A percentile compares a stretch with the other conserved stretches of the same genome.
Evolutionary conservation across 352 stramenopile genomes (phyloP).

Genomic region (Globisporangium uncinulatum): DNA sequence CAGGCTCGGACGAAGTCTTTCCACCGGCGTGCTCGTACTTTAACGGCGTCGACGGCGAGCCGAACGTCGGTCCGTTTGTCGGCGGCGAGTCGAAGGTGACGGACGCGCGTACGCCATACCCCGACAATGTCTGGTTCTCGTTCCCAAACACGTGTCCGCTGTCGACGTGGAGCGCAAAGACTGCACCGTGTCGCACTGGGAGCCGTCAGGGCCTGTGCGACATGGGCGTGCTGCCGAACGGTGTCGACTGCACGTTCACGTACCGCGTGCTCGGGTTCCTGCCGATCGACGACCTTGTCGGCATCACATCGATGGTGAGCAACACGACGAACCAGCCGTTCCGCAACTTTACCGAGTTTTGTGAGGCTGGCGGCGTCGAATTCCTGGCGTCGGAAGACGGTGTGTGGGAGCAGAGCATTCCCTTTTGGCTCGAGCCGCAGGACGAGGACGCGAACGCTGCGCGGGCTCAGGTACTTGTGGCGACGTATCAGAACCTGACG

Average conservation of each 20-base stretch:
- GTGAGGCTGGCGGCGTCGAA: conserved; percentile 49
- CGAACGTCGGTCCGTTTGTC: conserved; percentile 63
- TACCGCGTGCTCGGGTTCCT: conserved; percentile 66
- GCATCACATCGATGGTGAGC: conserved; percentile 60
- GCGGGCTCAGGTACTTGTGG: conserved; percentile 41
- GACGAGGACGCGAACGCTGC: conserved; percentile 45
- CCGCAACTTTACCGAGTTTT: conserved; percentile 61
- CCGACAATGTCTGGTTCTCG: conserved; percentile 58
- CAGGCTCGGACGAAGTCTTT: conserved; percentile 27
- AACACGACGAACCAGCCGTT: conserved; percentile 44
- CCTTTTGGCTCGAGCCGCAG: conserved; percentile 67
- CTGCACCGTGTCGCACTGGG: conserved; percentile 31
- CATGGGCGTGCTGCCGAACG: conserved; percentile 47
- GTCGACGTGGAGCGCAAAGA: conserved; percentile 42
- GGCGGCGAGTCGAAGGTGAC: conserved; percentile 31
- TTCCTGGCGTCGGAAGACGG: conserved; percentile 37
- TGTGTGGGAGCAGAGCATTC: conserved; percentile 48
- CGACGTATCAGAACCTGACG: conserved; percentile 50
- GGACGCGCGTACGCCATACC: conserved; percentile 38
- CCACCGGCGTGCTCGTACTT: conserved; percentile 55
- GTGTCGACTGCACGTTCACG: conserved; percentile 47
- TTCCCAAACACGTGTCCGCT: conserved; percentile 66
- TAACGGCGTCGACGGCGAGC: conserved; percentile 52
- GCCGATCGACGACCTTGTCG: conserved; percentile 68
- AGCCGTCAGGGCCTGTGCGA: conserved; percentile 50